These are phyloP conservation scores for Ceratocystis destructans DNA, from an alignment of 2,329 filamentous ascomycete species.

Conservation along the genomic window DNA sequence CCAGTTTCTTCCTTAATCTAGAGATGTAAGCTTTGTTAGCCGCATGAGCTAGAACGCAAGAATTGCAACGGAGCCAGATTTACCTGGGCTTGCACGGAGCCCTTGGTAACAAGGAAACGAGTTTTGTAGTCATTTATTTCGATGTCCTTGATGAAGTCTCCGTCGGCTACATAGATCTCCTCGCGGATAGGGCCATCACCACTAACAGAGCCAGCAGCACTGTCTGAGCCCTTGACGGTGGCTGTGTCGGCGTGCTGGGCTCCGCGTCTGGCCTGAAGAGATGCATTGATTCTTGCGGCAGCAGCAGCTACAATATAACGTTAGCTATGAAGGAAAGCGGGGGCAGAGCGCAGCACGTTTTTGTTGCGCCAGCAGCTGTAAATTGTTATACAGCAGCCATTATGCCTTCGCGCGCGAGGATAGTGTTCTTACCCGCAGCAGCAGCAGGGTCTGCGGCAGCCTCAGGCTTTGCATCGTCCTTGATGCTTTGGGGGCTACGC, in stretches of 20 bases:
- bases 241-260: constrained; percentile 84
- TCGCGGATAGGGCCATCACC: constrained; percentile 50
- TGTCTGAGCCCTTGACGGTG: constrained; percentile 45
- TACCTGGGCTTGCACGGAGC: constrained; percentile 98
- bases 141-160: constrained; percentile 97
- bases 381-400: too few species aligned
- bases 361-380: too few species aligned
- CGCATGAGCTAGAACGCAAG: not conserved
- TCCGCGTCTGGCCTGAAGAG: constrained; percentile 72
- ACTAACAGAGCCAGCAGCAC: constrained; percentile 26
- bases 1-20: constrained; percentile 99
- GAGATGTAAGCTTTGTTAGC: constrained; percentile 12
- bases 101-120: constrained; percentile 92
- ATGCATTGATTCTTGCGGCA: constrained; percentile 74
- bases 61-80: constrained; percentile 26
- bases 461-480: constrained; percentile 11
- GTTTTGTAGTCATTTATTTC: constrained; percentile 97
- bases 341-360: not conserved
- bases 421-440: constrained; percentile 50
- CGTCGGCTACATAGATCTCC: constrained; percentile 88
- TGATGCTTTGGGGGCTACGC: constrained; percentile 49
- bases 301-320: constrained; percentile 53
- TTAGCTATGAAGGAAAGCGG: not conserved
- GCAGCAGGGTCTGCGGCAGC: constrained; percentile 51
- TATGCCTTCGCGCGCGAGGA: not conserved